Percentiles rank a stretch among this genome's conserved stretches.
phyloP scores from a whole-genome alignment of 75 land plant genomes.

The Cryptomeria japonica region DNA sequence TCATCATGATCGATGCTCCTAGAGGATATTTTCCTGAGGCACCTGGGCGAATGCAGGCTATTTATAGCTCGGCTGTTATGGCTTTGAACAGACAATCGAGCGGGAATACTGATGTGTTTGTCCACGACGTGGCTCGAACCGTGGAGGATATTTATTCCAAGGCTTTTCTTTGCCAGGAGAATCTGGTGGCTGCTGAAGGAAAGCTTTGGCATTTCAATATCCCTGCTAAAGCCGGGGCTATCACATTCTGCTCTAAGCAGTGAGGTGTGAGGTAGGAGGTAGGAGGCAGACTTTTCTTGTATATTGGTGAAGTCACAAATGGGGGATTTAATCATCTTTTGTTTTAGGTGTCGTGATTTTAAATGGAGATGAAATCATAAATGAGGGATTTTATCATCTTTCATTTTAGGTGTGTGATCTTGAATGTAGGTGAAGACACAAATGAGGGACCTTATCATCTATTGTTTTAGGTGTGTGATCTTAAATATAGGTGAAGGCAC shows the following conservation, averaged over 20 bases:
- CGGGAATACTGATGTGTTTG: conserved; percentile 22
- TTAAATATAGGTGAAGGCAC: too few species aligned
- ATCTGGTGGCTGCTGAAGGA: conserved; percentile 20
- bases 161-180: conserved; percentile 27
- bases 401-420: too few species aligned
- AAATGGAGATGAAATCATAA: too few species aligned
- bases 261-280: too few species aligned
- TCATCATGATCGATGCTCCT: conserved; percentile 41
- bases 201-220: conserved; percentile 24
- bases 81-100: not conserved
- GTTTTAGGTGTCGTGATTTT: too few species aligned
- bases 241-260: conserved; percentile 8
- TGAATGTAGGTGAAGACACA: too few species aligned
- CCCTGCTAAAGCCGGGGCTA: not conserved
- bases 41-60: conserved; percentile 40
- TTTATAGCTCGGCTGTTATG: conserved; percentile 33
- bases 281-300: not conserved
- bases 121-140: conserved; percentile 33
- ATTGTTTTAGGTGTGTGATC: too few species aligned
- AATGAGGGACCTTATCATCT: too few species aligned
- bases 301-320: too few species aligned
- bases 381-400: too few species aligned
- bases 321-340: too few species aligned
- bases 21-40: conserved; percentile 29
- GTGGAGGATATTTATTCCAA: conserved; percentile 24